phyloP scores from a whole-genome alignment of 169 alveolate species.

The Amoebophrya sp. region DNA sequence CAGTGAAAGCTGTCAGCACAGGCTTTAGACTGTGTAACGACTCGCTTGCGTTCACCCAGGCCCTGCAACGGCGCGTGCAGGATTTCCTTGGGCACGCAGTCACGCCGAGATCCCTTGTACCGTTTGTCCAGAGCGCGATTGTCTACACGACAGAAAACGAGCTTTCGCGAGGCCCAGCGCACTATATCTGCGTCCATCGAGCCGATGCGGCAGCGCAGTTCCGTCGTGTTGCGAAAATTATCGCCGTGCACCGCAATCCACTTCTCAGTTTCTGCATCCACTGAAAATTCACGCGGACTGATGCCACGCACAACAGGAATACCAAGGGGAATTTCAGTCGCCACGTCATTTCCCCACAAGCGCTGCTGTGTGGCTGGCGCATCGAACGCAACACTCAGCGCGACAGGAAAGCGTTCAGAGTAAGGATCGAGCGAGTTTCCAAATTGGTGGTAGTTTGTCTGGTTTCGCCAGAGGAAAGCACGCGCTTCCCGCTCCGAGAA shows the following conservation, averaged over 20 bases:
- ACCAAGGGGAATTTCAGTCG: background rate
- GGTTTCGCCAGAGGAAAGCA: background rate
- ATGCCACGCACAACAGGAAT: background rate
- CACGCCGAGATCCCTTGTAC: background rate
- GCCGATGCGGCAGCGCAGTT: background rate
- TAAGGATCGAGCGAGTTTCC: background rate
- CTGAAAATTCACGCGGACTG: background rate
- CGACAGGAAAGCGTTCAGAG: background rate
- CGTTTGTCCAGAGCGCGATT: background rate
- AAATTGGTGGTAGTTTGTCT: background rate
- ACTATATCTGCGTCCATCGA: background rate
- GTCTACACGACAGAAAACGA: background rate
- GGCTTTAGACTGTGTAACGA: background rate
- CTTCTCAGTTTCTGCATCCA: background rate
- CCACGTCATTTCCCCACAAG: background rate
- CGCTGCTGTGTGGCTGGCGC: background rate
- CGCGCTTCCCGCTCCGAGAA: background rate
- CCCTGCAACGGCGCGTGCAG: background rate
- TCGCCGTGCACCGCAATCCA: slow-evolving; percentile 2
- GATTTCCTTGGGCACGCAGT: background rate
- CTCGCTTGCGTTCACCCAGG: background rate
- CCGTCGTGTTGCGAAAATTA: background rate
- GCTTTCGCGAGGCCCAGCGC: background rate
- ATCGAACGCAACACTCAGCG: background rate
- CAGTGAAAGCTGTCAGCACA: background rate